Conservation (phyloP, 106 monocot species). For the Acanthochlamys bracteata region DNA sequence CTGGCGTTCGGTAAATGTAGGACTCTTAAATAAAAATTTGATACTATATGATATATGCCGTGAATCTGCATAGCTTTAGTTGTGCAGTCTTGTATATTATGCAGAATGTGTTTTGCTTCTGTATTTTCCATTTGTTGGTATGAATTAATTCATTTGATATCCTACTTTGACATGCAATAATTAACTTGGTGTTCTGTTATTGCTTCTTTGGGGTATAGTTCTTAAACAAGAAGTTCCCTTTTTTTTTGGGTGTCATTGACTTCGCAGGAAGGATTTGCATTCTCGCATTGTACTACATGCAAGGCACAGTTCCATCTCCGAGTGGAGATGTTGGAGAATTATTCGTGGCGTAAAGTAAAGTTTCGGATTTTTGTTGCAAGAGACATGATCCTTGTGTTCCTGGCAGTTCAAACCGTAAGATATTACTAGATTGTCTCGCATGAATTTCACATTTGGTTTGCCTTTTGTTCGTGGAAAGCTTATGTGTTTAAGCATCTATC, state of each 20-base stretch:
- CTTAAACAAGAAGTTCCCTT: too few species aligned
- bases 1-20: conserved; percentile 94
- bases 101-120: too few species aligned
- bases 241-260: not conserved
- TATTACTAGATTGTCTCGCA: not conserved
- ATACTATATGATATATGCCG: not conserved
- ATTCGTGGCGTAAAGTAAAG: conserved; percentile 74
- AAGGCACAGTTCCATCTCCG: conserved; percentile 95
- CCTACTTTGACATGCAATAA: too few species aligned
- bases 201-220: too few species aligned
- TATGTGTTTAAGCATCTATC: too few species aligned
- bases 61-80: too few species aligned
- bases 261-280: conserved; percentile 96
- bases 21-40: not conserved
- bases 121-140: too few species aligned
- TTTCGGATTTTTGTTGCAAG: conserved; percentile 87
- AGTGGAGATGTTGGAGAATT: conserved; percentile 63
- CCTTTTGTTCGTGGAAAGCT: too few species aligned
- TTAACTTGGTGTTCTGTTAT: too few species aligned
- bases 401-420: conserved; percentile 89
- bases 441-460: not conserved
- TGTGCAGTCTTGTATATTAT: too few species aligned
- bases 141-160: too few species aligned
- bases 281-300: conserved; percentile 98
- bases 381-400: conserved; percentile 88